phyloP scores from a whole-genome alignment of 176 grass and related monocot genomes.

The Bonia amplexicaulis region DNA sequence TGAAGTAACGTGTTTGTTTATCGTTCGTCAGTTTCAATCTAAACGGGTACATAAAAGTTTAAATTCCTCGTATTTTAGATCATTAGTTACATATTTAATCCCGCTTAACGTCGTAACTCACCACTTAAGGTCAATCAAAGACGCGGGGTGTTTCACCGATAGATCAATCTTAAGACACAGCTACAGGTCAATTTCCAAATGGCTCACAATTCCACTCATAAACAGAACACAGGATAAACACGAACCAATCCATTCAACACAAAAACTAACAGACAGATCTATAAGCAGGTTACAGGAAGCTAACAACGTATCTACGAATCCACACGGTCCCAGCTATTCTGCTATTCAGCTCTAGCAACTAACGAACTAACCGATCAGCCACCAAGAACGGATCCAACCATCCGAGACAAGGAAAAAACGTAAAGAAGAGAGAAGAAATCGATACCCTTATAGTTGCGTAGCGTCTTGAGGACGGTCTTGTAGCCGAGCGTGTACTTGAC shows the following conservation, averaged over 20 bases:
- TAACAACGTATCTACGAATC: not conserved
- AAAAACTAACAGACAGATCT: not conserved
- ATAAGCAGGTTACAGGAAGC: not conserved
- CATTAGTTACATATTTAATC: no score
- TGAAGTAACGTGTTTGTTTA: no score
- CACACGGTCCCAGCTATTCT: not conserved
- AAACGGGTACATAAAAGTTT: no score
- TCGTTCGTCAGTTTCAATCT: no score
- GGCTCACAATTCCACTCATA: not conserved
- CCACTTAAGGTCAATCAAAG: no score
- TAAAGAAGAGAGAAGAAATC: not conserved
- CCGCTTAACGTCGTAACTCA: no score
- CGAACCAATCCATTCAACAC: not conserved
- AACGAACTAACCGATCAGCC: not conserved
- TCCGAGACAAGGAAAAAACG: not conserved
- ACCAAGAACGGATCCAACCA: not conserved
- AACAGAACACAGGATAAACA: not conserved
- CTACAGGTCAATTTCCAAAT: not conserved
- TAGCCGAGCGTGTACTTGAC: conserved; percentile 94
- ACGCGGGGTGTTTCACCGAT: no score
- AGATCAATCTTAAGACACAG: not conserved
- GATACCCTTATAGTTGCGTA: conserved; percentile 89
- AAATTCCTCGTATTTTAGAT: no score
- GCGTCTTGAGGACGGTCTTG: conserved; percentile 93
- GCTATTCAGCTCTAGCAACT: not conserved